phyloP scores from a whole-genome alignment of 768 basidiomycete genomes.

The Phallus indusiatus region DNA sequence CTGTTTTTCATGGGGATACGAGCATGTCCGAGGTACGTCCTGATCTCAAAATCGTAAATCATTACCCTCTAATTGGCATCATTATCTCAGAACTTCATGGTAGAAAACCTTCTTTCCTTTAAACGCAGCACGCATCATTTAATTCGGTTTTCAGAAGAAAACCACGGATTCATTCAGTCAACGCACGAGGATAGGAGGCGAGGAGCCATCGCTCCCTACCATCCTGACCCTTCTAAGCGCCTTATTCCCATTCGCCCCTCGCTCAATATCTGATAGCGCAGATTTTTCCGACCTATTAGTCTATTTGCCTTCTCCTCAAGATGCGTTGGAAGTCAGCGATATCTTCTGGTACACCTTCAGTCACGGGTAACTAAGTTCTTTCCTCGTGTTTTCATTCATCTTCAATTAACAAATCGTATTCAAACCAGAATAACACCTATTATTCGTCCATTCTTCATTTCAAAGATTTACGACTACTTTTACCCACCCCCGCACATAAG shows the following conservation, averaged over 20 bases:
- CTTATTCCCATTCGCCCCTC: conserved; percentile 1
- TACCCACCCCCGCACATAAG: not conserved
- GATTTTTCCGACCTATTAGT: not conserved
- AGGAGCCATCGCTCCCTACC: not conserved
- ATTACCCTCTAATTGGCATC: not conserved
- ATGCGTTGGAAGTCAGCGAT: not conserved
- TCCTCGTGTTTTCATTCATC: not conserved
- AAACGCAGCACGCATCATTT: not conserved
- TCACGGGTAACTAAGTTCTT: not conserved
- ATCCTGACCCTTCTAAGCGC: not conserved
- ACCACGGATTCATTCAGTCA: not conserved
- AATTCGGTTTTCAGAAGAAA: not conserved
- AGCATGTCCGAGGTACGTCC: not conserved
- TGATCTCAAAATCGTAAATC: not conserved
- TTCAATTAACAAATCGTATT: not conserved
- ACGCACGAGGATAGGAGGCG: not conserved
- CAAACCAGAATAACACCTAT: not conserved
- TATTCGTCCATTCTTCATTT: not conserved
- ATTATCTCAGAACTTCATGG: not conserved
- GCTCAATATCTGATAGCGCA: not conserved
- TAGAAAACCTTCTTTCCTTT: not conserved
- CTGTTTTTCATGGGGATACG: not conserved
- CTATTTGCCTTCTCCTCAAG: not conserved
- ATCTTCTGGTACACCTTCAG: not conserved
- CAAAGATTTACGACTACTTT: not conserved